Evolutionary conservation across 139 green algal species (phyloP), one percentile per base, ranked within the genome.

Genomic region (Chlamydomonas asymmetrica): DNA sequence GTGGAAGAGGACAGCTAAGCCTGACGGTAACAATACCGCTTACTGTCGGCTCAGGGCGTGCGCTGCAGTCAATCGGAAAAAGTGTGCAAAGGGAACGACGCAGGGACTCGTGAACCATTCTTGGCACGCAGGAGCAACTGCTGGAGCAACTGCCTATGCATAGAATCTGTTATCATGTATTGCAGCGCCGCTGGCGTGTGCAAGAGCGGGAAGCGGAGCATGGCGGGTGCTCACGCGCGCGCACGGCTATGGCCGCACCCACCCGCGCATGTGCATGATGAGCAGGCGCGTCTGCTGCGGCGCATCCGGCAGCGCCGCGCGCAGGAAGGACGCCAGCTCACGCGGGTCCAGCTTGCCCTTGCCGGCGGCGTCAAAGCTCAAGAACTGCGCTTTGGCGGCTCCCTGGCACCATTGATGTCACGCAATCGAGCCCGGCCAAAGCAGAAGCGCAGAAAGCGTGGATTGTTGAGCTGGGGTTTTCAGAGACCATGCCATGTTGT

Each of bases 201-300:
- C 54, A 62, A 18, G 25, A n/a, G 54, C 25, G 16, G 16, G 54
- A 62, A n/a, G 22, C 52, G 52, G 22, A 8, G 29, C 29, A 8
- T 65, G n/a, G n/a, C 6, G 16, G 57, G 29, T 29, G 41, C 27
- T 29, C 63, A 38, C 29, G 41, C 38, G 29, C 3, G 40, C 18
- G n/a, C n/a, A n/a, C n/a, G n/a, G n/a, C n/a, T n/a, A n/a, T 13
- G 23, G 1, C 45, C 61, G 0, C 0, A 71, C 74, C 71, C 32
- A 80, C 74, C 71, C 74, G 10, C 45, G 34, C 65, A 80, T 73
- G 43, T 80, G 74, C 43, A 38, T 40, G 41, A 80, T 54, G 43
- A 80, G 74, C 50, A 64, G 63, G 23, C 66, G 37, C 65, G 64
- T 65, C 65, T 80, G 66, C 22, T 65, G 40, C 27, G 9, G 45